Base-by-base conservation (phyloP, 2,329 filamentous ascomycete genomes). In the Arthrobotrys sphaeroides region DNA sequence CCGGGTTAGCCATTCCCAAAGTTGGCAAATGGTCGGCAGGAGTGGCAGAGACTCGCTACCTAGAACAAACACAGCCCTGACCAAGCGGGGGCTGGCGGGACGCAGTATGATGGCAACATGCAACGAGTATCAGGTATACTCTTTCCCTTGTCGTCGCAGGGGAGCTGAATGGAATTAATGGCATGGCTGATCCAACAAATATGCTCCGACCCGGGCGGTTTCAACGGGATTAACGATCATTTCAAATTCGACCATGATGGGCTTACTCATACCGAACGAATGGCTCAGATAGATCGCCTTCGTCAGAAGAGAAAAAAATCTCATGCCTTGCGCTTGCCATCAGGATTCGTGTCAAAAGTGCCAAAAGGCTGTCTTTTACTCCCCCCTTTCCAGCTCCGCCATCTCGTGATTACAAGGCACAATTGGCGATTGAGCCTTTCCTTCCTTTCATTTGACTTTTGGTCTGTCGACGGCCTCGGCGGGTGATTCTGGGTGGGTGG, bases 351-450 rank as follows among this genome's bases (percentile, higher is more conserved):
- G 20, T 40, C 16, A 31, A 33, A 33, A n/a, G n/a, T n/a, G 18
- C 28, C 13, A 47, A 43, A 36, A 7, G 20, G 33, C 20, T 38
- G 22, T 57, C 24, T 57, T 36, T 31, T 26, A 16, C 13, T 68
- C 12, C 3, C 49, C 33, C 4, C n/a, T n/a, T n/a, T n/a, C 61
- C 42, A 20, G 59, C 72, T 59, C 72, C 72, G 72, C 72, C 72
- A 69, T 69, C 72, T 47, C 72, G 64, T 75, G 72, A 75, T 75
- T 75, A 65, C 72, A 75, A 69, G 72, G 64, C 72, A 68, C 31
- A 74, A 60, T 28, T 38, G 22, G 28, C 38, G 42, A 51, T 64
- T 64, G 31, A 38, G 51, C 28, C 47, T 53, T n/a, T 55, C 51
- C 28, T 42, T 64, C 28, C 42, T 33, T 33, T 5, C 10, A n/a